Evolutionary conservation across 208 protist species (phyloP).

Genomic region (Crithidia sp.): DNA sequence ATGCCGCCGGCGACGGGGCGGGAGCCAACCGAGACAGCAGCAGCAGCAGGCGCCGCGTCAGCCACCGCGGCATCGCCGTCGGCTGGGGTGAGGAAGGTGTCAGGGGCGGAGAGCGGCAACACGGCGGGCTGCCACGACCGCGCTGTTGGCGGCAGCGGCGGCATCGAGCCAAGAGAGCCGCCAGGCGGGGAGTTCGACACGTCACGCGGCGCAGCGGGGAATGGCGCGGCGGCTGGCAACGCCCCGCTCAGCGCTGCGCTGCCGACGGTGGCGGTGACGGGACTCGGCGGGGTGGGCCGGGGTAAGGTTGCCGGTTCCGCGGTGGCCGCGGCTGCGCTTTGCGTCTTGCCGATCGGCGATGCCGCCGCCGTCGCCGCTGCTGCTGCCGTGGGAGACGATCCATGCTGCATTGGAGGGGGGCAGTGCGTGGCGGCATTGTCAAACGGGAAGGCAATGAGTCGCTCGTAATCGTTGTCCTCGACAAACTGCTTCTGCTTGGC

Average conservation of each 20-base stretch:
- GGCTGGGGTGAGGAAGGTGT: not conserved
- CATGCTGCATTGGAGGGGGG: constrained; percentile 4
- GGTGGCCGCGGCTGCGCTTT: constrained; percentile 2
- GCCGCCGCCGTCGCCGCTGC: not conserved
- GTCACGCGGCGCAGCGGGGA: not conserved
- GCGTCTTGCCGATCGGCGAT: not conserved
- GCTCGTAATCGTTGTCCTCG: constrained; percentile 72
- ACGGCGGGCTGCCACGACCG: not conserved
- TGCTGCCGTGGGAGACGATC: not conserved
- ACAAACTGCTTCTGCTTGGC: constrained; percentile 76
- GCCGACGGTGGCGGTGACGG: not conserved
- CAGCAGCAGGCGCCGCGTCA: too few species aligned
- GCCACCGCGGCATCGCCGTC: not conserved
- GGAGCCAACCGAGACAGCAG: too few species aligned
- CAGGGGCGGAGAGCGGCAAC: not conserved
- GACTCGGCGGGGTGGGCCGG: not conserved
- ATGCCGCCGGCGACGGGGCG: not conserved
- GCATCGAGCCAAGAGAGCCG: not conserved
- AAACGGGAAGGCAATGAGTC: constrained; percentile 56
- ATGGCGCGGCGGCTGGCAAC: not conserved
- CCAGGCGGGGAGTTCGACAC: not conserved
- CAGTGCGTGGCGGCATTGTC: constrained; percentile 11
- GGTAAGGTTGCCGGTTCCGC: constrained; percentile 29
- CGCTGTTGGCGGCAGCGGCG: not conserved
- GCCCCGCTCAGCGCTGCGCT: not conserved